Base-by-base conservation (phyloP, 176 grass and related monocot genomes). In the Paspalum vaginatum region DNA sequence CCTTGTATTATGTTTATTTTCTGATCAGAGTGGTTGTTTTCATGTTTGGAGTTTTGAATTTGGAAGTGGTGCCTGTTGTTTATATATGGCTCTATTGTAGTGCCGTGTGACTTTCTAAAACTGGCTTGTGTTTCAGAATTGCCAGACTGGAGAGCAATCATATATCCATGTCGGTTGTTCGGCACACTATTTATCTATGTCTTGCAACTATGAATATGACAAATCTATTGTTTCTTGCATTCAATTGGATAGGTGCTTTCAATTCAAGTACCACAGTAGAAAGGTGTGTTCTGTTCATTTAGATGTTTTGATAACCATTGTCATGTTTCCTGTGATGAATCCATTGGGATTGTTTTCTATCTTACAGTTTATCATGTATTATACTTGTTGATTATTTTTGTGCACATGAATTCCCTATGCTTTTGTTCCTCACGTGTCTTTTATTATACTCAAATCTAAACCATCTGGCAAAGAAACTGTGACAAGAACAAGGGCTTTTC, bases 181-280 rank as follows among this genome's bases (percentile, higher is more conserved):
- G 22, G 72, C 88, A 69, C 43, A 68, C 61, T 74, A 38, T 90
- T 83, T 90, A 70, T 79, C 88, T 79, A 15, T 90, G 45, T 83
- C 84, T 86, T 87, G 88, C 85, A 83, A 74, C 65, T 79, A 83
- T 79, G 84, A 87, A 70, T 83, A 87, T 79, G 64, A 70, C 69
- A 63, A 90, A 74, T 87, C 88, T 79, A 50, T 79, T 84, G 62
- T 90, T 87, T 90, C 88, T 76, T 87, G 80, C 69, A 90, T 90
- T 90, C 54, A 71, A 42, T 63, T 90, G 88, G 84, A 83, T 80
- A 90, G 49, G 46, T 87, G 52, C 84, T 76, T 90, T 70, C 80
- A 87, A 40, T 84, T 84, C 61, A 90, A 90, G 80, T 87, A 80
- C 70, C 54, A 84, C 26, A 66, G 54, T 87, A 84, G 75, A 87